These are phyloP conservation scores for Tulasnella sp. DNA, from an alignment of 768 basidiomycete species.

Conservation along the genomic window DNA sequence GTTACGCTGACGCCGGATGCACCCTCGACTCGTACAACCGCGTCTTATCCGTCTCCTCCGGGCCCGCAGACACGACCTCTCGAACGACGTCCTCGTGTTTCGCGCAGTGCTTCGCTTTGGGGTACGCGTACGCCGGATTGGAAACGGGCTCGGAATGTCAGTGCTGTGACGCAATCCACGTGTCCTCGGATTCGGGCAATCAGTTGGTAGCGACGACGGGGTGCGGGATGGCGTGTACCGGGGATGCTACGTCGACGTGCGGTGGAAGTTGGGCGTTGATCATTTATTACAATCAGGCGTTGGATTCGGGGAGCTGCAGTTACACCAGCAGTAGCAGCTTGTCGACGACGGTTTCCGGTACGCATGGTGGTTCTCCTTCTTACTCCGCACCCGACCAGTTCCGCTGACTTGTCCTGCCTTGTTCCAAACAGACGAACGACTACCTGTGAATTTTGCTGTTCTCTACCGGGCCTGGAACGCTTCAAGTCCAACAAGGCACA, in stretches of 20 bases:
- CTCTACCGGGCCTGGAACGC: conserved; percentile 47
- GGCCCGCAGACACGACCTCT: not conserved
- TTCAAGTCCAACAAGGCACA: conserved; percentile 45
- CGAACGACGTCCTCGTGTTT: conserved; percentile 2
- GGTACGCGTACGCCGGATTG: conserved; percentile 14
- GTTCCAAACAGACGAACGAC: conserved; percentile 44
- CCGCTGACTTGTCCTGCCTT: conserved; percentile 8
- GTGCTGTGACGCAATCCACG: conserved; percentile 7
- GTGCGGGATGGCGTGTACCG: not conserved
- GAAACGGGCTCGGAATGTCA: conserved; percentile 18
- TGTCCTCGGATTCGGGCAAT: not conserved
- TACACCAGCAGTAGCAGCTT: not conserved
- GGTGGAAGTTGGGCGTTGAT: conserved; percentile 8
- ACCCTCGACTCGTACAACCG: conserved; percentile 14
- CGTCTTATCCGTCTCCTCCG: not conserved
- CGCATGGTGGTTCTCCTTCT: not conserved
- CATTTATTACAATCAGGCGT: not conserved
- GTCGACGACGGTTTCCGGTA: not conserved
- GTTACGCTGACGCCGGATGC: conserved; percentile 8
- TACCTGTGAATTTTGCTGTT: conserved; percentile 62
- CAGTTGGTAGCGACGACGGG: not conserved
- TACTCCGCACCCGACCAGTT: not conserved
- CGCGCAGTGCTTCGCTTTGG: not conserved
- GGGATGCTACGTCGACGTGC: not conserved
- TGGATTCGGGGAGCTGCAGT: conserved; percentile 4